Conservation (phyloP, 2,329 filamentous ascomycete species). For the Capronia americana region DNA sequence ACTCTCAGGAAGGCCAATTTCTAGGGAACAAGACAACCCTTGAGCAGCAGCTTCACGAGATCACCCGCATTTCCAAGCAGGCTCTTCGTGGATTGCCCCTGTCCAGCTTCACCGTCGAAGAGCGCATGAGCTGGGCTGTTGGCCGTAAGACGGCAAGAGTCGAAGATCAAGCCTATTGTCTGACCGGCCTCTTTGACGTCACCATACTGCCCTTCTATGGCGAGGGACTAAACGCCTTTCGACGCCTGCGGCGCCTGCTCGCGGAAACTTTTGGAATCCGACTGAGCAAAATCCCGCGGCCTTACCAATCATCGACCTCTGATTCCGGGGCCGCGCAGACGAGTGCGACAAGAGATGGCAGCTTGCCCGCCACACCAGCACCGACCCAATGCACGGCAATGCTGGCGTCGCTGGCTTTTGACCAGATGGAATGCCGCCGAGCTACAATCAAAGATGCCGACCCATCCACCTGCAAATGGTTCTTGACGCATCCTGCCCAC, state of each 20-base stretch:
- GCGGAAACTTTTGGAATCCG: slow-evolving; percentile 2
- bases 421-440: slow-evolving; percentile 42
- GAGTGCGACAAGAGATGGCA: not conserved
- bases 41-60: not conserved
- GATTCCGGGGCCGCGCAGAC: not conserved
- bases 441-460: not conserved
- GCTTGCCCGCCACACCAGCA: not conserved
- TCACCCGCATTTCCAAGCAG: not conserved
- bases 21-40: not conserved
- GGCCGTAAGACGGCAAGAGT: not conserved
- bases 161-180: slow-evolving; percentile 41
- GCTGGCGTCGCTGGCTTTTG: slow-evolving; percentile 47
- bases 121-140: not conserved
- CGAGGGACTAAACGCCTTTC: slow-evolving; percentile 27
- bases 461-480: not conserved
- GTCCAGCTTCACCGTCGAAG: not conserved
- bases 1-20: not conserved
- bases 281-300: slow-evolving; percentile 5
- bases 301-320: not conserved
- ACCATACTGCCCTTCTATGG: slow-evolving; percentile 38
- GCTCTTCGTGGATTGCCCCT: not conserved
- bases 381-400: slow-evolving; percentile 30
- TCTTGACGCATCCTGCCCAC: not conserved
- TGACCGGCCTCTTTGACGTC: slow-evolving; percentile 39
- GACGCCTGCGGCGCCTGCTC: slow-evolving; percentile 25